A percentile compares a stretch with the other conserved stretches of the same genome.
Evolutionary conservation across 257 asterid genomes (phyloP).

Genomic region (Cynanchum wilfordii): DNA sequence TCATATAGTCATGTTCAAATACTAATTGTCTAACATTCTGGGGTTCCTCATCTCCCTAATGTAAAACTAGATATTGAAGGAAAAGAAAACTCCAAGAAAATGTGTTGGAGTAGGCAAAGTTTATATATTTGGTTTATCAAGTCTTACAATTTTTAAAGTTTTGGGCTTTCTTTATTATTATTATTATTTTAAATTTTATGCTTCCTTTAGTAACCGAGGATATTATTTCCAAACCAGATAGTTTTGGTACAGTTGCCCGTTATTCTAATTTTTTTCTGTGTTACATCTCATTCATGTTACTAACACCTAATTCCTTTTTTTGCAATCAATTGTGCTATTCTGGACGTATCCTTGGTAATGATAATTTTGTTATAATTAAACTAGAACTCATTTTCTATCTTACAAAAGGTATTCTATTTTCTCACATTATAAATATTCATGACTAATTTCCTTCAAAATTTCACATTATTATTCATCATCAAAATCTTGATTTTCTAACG

Average conservation of each 20-base stretch:
- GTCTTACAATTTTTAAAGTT: not conserved
- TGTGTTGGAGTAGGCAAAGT: not conserved
- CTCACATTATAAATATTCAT: no score
- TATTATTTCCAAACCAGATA: not conserved
- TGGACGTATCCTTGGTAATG: conserved; percentile 84
- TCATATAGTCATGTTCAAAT: not conserved
- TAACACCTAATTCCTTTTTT: conserved; percentile 25
- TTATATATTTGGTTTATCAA: not conserved
- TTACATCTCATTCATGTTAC: conserved; percentile 9
- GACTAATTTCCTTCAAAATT: no score
- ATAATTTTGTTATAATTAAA: not conserved
- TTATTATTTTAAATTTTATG: no score
- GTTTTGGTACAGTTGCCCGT: not conserved
- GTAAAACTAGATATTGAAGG: not conserved
- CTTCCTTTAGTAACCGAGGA: not conserved
- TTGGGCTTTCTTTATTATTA: no score
- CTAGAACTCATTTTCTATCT: no score
- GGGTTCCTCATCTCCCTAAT: not conserved
- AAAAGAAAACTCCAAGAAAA: not conserved
- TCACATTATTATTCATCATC: no score
- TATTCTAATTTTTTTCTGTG: not conserved
- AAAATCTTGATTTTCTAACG: conserved; percentile 1
- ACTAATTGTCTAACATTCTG: not conserved
- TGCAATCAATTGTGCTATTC: conserved; percentile 97
- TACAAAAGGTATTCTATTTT: no score